These are phyloP conservation scores for Cercophora newfieldiana DNA, from an alignment of 495 filamentous ascomycete genomes.

Conservation along the genomic window DNA sequence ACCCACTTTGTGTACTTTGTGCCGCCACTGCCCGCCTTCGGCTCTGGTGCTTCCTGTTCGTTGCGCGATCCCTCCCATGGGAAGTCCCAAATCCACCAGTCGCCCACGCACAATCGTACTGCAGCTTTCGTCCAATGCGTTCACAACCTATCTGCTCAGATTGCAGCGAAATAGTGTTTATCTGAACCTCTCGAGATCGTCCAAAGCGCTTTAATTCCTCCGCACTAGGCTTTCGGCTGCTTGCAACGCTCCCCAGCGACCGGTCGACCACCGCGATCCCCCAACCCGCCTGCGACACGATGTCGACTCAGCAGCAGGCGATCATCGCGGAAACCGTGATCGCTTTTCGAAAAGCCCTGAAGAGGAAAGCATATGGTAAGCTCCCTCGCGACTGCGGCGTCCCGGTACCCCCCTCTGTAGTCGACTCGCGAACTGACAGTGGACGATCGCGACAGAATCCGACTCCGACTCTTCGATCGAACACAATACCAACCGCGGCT, in stretches of 20 bases:
- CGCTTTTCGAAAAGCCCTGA: slow-evolving; percentile 29
- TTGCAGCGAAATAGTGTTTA: neutral
- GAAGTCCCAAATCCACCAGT: neutral
- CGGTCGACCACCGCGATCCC: neutral
- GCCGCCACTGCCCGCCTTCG: slow-evolving; percentile 15
- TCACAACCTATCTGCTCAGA: neutral
- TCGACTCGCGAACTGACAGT: slow-evolving; percentile 12
- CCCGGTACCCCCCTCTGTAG: too few species aligned
- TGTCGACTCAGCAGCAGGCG: slow-evolving; percentile 37
- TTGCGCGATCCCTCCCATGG: neutral
- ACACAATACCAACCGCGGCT: slow-evolving; percentile 81
- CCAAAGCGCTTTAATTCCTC: neutral
- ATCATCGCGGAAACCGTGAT: slow-evolving; percentile 33
- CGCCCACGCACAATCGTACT: neutral
- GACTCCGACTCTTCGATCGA: slow-evolving; percentile 84
- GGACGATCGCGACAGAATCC: slow-evolving; percentile 56
- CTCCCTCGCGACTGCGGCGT: neutral
- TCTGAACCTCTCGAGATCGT: neutral
- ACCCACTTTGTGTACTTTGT: slow-evolving; percentile 18
- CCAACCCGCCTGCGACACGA: slow-evolving; percentile 10
- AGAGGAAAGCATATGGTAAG: slow-evolving; percentile 34
- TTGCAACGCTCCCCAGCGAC: neutral
- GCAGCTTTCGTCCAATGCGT: neutral
- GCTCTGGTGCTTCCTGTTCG: neutral
- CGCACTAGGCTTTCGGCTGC: neutral